Evolutionary conservation across 2,329 filamentous ascomycete genomes (phyloP).

Genomic region (Pseudocercospora macadamiae): DNA sequence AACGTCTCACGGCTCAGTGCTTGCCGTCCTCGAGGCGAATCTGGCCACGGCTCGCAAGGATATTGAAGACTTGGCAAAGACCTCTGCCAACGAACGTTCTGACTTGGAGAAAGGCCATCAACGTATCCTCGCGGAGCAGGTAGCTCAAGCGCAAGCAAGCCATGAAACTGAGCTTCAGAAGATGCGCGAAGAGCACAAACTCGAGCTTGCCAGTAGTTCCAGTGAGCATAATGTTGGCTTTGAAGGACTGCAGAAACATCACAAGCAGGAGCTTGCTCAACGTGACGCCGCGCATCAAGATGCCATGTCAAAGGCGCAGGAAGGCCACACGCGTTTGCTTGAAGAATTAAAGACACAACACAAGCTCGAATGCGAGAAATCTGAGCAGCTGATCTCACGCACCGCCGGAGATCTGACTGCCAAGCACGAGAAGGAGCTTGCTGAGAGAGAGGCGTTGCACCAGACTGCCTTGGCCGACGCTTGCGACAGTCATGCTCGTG

Average conservation of each 20-base stretch:
- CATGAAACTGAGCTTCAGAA: not conserved
- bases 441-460: not conserved
- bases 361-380: not conserved
- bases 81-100: no score
- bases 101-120: no score
- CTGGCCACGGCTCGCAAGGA: conserved; percentile 1
- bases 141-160: not conserved
- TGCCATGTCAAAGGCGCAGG: not conserved
- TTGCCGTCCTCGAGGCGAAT: not conserved
- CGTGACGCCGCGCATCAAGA: not conserved
- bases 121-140: no score
- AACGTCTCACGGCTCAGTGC: not conserved
- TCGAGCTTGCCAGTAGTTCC: no score
- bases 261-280: not conserved
- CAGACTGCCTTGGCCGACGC: conserved; percentile 1
- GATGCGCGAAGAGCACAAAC: not conserved
- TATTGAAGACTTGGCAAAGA: not conserved
- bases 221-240: not conserved
- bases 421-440: not conserved
- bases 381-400: not conserved
- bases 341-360: not conserved
- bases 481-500: not conserved
- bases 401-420: not conserved
- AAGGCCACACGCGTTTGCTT: not conserved
- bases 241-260: not conserved